Conservation (phyloP, 1,284 basidiomycete genomes). For the Cutaneotrichosporon dermatis region DNA sequence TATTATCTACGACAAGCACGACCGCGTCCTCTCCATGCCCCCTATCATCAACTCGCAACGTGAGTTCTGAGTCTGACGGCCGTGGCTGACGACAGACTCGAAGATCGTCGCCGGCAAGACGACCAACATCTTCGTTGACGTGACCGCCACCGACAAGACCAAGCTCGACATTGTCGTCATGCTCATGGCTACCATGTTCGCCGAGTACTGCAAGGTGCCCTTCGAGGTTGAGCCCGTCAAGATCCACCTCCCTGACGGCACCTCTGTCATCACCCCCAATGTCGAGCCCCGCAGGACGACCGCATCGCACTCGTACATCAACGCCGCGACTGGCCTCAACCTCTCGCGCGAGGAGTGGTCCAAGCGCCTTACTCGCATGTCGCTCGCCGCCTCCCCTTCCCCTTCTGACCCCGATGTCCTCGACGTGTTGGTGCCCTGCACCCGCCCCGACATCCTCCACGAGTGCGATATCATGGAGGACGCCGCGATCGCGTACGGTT, state of each 20-base stretch:
- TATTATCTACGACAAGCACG: slow-evolving; percentile 88
- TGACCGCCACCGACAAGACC: slow-evolving; percentile 96
- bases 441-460: slow-evolving; percentile 93
- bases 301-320: slow-evolving; percentile 87
- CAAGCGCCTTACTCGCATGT: slow-evolving; percentile 44
- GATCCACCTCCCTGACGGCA: slow-evolving; percentile 72
- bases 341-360: slow-evolving; percentile 51
- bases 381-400: slow-evolving; percentile 53
- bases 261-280: slow-evolving; percentile 72
- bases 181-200: slow-evolving; percentile 94
- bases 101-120: slow-evolving; percentile 90
- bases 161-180: slow-evolving; percentile 94
- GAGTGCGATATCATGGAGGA: slow-evolving; percentile 99
- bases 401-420: slow-evolving; percentile 57
- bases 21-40: slow-evolving; percentile 89
- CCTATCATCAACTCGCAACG: slow-evolving; percentile 96
- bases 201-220: slow-evolving; percentile 87
- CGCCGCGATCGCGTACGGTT: slow-evolving; percentile 94
- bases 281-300: slow-evolving; percentile 65
- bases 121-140: slow-evolving; percentile 91
- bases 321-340: slow-evolving; percentile 84
- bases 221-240: slow-evolving; percentile 85
- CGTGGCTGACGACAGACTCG: slow-evolving; percentile 55
- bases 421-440: slow-evolving; percentile 74
- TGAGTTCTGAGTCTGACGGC: slow-evolving; percentile 17